Conservation (phyloP, 2,329 filamentous ascomycete genomes). For the Chrysoporthe deuterocubensis region DNA sequence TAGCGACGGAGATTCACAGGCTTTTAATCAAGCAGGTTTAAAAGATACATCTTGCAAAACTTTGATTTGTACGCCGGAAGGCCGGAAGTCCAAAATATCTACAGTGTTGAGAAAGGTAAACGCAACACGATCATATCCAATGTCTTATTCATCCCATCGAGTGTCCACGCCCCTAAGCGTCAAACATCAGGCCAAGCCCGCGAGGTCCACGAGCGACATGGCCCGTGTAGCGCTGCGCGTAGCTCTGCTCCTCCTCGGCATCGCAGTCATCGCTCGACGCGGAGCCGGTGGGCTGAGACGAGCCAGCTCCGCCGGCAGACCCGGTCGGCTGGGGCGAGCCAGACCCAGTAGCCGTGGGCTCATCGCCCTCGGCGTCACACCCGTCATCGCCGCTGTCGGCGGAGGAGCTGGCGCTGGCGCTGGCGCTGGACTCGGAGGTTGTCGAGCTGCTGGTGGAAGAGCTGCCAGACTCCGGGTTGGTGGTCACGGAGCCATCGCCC, state of each 20-base stretch:
- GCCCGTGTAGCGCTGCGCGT: slow-evolving; percentile 6
- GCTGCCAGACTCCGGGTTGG: background rate
- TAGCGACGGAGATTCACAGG: too few species aligned
- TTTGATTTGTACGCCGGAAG: background rate
- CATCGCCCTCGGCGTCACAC: slow-evolving; percentile 5
- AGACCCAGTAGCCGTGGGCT: background rate
- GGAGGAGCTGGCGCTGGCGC: background rate
- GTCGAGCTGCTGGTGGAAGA: background rate
- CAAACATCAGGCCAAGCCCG: background rate
- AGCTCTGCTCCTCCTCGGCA: slow-evolving; percentile 21
- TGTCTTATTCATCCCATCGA: too few species aligned
- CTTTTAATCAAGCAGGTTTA: too few species aligned
- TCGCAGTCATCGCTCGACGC: slow-evolving; percentile 19
- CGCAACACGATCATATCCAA: background rate
- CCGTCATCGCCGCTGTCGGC: slow-evolving; percentile 9
- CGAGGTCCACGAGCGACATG: slow-evolving; percentile 3
- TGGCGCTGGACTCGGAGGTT: background rate
- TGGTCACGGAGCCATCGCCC: slow-evolving; percentile 6
- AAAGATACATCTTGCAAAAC: background rate
- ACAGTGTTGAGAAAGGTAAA: background rate
- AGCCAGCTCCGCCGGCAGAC: background rate
- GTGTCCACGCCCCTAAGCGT: background rate
- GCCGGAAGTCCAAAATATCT: background rate
- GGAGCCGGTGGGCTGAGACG: background rate
- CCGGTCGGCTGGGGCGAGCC: background rate